phyloP scores from a whole-genome alignment of 306 rosid genomes.

The Lathyrus tuberosus region DNA sequence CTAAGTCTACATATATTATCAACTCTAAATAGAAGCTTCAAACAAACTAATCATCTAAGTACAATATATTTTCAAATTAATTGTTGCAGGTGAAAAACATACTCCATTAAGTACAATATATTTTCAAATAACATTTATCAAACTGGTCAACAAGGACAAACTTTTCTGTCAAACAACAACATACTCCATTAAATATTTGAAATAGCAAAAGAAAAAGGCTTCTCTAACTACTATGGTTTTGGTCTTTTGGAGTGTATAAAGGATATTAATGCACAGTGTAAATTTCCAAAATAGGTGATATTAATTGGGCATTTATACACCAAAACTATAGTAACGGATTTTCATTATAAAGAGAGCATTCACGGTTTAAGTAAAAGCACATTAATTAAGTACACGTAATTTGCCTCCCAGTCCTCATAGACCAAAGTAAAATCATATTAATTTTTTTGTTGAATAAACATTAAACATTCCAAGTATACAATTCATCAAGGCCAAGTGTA shows the following conservation, averaged over 20 bases:
- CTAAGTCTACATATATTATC: not conserved
- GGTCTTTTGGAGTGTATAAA: not conserved
- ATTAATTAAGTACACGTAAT: not conserved
- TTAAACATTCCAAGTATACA: slow-evolving; percentile 8
- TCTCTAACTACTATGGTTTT: not conserved
- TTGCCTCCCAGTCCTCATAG: slow-evolving; percentile 11
- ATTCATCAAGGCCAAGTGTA: slow-evolving; percentile 34
- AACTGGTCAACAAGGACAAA: slow-evolving; percentile 9
- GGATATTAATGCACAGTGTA: not conserved
- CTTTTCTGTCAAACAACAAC: not conserved
- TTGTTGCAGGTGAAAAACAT: not conserved
- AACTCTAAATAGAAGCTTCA: slow-evolving; percentile 3
- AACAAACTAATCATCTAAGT: not conserved
- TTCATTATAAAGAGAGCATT: slow-evolving; percentile 7
- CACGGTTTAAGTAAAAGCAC: not conserved
- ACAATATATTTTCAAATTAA: not conserved
- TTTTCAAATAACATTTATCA: not conserved
- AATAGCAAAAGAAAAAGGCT: slow-evolving; percentile 11
- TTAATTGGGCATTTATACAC: not conserved
- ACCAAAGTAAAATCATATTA: slow-evolving; percentile 23
- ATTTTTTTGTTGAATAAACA: not conserved
- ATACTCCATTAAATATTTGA: slow-evolving; percentile 1
- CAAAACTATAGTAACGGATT: not conserved
- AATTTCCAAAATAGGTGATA: not conserved
- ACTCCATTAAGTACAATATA: not conserved